Evolutionary conservation across 306 rosid genomes (phyloP).

Genomic region (Cucumis cinereus): DNA sequence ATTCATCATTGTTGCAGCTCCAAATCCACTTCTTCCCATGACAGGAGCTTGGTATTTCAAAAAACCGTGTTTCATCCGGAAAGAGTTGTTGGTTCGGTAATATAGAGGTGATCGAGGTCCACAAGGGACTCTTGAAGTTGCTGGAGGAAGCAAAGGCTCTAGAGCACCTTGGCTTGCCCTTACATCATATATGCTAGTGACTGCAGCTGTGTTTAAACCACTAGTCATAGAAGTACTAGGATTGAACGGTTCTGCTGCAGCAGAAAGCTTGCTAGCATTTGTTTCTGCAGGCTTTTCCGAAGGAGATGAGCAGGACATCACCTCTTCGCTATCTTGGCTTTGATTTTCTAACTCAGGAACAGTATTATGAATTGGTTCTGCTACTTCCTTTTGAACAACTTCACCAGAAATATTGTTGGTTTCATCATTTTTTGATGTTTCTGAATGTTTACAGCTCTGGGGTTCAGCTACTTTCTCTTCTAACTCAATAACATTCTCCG

Average conservation of each 20-base stretch:
- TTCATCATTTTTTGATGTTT: constrained; percentile 28
- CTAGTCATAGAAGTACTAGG: constrained; percentile 41
- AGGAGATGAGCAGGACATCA: constrained; percentile 24
- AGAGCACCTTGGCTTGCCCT: constrained; percentile 49
- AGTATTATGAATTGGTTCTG: constrained; percentile 18
- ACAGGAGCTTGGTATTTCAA: constrained; percentile 23
- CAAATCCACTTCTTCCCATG: constrained; percentile 40
- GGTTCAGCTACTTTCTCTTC: constrained; percentile 31
- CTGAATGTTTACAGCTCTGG: constrained; percentile 14
- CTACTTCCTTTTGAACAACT: constrained; percentile 21
- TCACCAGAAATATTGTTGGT: constrained; percentile 21
- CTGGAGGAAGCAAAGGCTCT: constrained; percentile 60
- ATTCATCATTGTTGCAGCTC: constrained; percentile 64
- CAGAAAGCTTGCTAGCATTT: constrained; percentile 86
- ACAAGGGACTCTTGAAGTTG: constrained; percentile 68
- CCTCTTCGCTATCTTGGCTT: constrained; percentile 35
- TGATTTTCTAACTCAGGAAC: constrained; percentile 25
- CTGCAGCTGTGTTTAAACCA: constrained; percentile 35
- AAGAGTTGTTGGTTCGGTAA: constrained; percentile 54
- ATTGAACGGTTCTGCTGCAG: constrained; percentile 83
- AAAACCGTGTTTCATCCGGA: constrained; percentile 55
- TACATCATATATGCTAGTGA: constrained; percentile 46
- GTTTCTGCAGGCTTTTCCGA: constrained; percentile 37
- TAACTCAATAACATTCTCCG: constrained; percentile 31
- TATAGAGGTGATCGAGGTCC: constrained; percentile 83